A percentile compares a stretch with the other conserved stretches of the same genome.
Conservation (phyloP, 1,139 yeast species). For the Debaryomyces singareniensis region DNA sequence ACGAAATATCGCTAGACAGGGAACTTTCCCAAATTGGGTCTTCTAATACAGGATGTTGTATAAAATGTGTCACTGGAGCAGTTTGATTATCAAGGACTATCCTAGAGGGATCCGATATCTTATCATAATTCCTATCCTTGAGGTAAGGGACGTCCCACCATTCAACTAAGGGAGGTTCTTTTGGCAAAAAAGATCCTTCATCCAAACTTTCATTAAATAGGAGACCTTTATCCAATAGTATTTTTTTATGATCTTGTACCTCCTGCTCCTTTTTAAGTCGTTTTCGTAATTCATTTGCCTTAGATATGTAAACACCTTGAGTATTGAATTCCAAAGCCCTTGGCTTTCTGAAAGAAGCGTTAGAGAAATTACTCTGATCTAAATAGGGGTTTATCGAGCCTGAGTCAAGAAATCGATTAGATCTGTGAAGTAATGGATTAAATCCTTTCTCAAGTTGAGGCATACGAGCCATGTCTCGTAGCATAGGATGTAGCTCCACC, state of each 20-base stretch:
- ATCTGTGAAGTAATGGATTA: slow-evolving; percentile 24
- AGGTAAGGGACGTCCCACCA: slow-evolving; percentile 76
- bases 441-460: slow-evolving; percentile 14
- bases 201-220: slow-evolving; percentile 42
- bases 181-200: slow-evolving; percentile 44
- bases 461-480: slow-evolving; percentile 26
- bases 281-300: slow-evolving; percentile 48
- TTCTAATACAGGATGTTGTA: slow-evolving; percentile 78
- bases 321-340: slow-evolving; percentile 46
- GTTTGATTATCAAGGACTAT: slow-evolving; percentile 29
- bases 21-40: slow-evolving; percentile 52
- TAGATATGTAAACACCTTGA: slow-evolving; percentile 55
- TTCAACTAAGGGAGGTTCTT: slow-evolving; percentile 55
- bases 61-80: slow-evolving; percentile 51
- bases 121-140: slow-evolving; percentile 22
- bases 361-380: slow-evolving; percentile 26
- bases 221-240: slow-evolving; percentile 30
- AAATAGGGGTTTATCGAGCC: slow-evolving; percentile 56
- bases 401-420: slow-evolving; percentile 31
- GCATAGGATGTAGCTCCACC: slow-evolving; percentile 56
- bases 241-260: slow-evolving; percentile 13
- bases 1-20: slow-evolving; percentile 32
- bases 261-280: slow-evolving; percentile 26
- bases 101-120: slow-evolving; percentile 13
- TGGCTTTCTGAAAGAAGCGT: slow-evolving; percentile 11